phyloP scores from a whole-genome alignment of 2,329 filamentous ascomycete species.

The Phyllosticta paracitricarpa region DNA sequence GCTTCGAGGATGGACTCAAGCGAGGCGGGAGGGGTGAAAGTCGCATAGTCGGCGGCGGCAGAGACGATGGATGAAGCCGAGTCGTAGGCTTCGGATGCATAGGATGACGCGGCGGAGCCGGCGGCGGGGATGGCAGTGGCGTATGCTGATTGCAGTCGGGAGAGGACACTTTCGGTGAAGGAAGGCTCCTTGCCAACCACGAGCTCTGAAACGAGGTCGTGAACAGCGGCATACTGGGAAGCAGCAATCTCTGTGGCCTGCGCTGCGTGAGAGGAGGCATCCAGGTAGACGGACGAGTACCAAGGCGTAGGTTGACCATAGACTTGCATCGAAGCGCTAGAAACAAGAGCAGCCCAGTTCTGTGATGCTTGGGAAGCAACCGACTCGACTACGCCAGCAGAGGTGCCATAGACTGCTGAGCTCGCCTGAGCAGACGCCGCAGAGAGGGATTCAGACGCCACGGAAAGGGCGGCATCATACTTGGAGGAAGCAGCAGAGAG shows the following conservation, averaged over 20 bases:
- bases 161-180: conserved; percentile 72
- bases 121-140: conserved; percentile 53
- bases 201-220: conserved; percentile 65
- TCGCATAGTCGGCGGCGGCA: conserved; percentile 36
- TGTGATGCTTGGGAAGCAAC: conserved; percentile 44
- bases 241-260: conserved; percentile 52
- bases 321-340: conserved; percentile 56
- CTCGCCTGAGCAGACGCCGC: conserved; percentile 32
- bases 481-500: conserved; percentile 34
- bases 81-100: conserved; percentile 40
- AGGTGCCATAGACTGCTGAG: conserved; percentile 35
- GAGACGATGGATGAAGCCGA: conserved; percentile 38
- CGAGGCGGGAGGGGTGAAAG: conserved; percentile 48
- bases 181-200: conserved; percentile 67
- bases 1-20: conserved; percentile 48
- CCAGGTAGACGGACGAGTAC: conserved; percentile 36
- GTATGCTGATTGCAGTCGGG: conserved; percentile 61
- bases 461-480: conserved; percentile 35
- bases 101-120: conserved; percentile 44
- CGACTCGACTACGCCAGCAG: conserved; percentile 25
- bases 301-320: conserved; percentile 55
- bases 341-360: conserved; percentile 55
- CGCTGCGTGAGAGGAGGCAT: conserved; percentile 49
- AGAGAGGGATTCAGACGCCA: conserved; percentile 33
- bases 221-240: conserved; percentile 59